Conservation (phyloP, 1,139 yeast genomes). For the Hansenula sp. region DNA sequence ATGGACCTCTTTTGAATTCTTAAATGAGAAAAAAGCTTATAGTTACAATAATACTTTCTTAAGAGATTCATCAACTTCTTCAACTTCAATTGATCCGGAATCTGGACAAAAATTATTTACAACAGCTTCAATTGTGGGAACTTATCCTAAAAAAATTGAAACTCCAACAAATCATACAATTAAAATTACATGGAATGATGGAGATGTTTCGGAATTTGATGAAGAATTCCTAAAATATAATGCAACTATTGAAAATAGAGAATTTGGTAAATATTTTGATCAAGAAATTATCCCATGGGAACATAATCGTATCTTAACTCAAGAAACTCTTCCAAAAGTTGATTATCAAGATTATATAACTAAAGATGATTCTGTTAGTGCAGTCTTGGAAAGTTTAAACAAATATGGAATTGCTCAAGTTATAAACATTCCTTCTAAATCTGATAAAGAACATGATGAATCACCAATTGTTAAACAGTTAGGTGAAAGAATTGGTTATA, state of each 20-base stretch:
- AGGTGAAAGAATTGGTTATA: conserved; percentile 63
- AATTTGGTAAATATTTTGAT: conserved; percentile 26
- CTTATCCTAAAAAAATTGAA: conserved; percentile 26
- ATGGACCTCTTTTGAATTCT: conserved; percentile 15
- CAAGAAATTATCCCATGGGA: conserved; percentile 42
- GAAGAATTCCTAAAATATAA: conserved; percentile 42
- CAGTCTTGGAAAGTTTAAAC: conserved; percentile 43
- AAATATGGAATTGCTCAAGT: conserved; percentile 58
- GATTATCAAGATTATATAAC: conserved; percentile 41
- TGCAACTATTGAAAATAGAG: conserved; percentile 32
- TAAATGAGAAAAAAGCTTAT: conserved; percentile 22
- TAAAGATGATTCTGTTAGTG: conserved; percentile 32
- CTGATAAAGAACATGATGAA: conserved; percentile 21
- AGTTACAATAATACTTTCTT: conserved; percentile 53
- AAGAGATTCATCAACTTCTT: conserved; percentile 57
- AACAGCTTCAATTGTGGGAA: conserved; percentile 42
- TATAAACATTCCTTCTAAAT: conserved; percentile 40
- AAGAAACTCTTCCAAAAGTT: conserved; percentile 23
- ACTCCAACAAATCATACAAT: conserved; percentile 31
- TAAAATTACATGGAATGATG: conserved; percentile 52
- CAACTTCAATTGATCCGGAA: conserved; percentile 46
- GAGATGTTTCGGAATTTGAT: conserved; percentile 44
- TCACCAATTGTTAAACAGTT: conserved; percentile 35
- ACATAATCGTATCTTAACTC: conserved; percentile 4
- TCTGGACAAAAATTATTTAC: conserved; percentile 66